Conservation (phyloP, 169 alveolate species). For the Perkinsus olseni region DNA sequence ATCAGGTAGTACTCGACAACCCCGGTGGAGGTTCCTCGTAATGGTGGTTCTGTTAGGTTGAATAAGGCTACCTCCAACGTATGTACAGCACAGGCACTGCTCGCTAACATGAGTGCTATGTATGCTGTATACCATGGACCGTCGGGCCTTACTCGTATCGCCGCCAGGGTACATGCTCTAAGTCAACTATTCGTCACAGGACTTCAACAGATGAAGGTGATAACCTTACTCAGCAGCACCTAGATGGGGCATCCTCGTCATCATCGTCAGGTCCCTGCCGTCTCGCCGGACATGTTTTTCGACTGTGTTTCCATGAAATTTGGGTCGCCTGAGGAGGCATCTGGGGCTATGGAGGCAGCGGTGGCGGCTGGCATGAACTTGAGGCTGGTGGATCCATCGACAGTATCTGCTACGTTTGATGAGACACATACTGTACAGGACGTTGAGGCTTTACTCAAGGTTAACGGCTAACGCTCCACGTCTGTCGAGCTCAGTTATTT, state of each 20-base stretch:
- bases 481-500: background rate
- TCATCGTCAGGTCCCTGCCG: background rate
- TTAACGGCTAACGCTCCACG: background rate
- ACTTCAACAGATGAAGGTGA: background rate
- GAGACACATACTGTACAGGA: slow-evolving; percentile 55
- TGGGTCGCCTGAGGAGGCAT: background rate
- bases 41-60: no score
- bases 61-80: slow-evolving; percentile 72
- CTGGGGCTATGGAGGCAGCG: background rate
- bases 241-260: no score
- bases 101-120: slow-evolving; percentile 71
- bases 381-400: background rate
- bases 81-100: slow-evolving; percentile 76
- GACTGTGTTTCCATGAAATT: background rate
- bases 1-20: slow-evolving; percentile 73
- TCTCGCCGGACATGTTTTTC: background rate
- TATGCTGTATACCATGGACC: slow-evolving; percentile 67
- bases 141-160: slow-evolving; percentile 52
- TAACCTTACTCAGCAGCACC: no score
- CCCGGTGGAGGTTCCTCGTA: no score
- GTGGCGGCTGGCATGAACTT: background rate
- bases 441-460: slow-evolving; percentile 31
- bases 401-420: slow-evolving; percentile 38
- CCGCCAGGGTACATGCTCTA: slow-evolving; percentile 46
- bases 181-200: slow-evolving; percentile 13